Evolutionary conservation across 495 filamentous ascomycete genomes (phyloP).

Genomic region (Penicillium soppii): DNA sequence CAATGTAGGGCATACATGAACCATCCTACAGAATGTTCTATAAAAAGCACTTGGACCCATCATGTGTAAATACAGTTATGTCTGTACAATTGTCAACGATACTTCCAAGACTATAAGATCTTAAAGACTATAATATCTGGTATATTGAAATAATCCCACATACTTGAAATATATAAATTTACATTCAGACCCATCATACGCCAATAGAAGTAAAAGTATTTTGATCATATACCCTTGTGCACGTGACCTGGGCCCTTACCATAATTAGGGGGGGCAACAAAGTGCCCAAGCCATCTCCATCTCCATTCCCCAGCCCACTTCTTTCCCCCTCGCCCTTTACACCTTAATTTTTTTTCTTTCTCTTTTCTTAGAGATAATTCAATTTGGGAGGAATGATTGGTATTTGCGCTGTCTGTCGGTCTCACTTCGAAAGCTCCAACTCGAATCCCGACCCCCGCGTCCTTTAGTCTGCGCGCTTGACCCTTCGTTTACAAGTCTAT

Average conservation of each 20-base stretch:
- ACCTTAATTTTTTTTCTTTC: slow-evolving; percentile 3
- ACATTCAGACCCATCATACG: too few relatives aligned
- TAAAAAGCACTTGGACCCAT: slow-evolving; percentile 11
- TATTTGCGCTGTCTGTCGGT: neutral
- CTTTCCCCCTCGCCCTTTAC: slow-evolving; percentile 9
- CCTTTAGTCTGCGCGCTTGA: slow-evolving; percentile 15
- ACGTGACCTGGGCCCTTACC: slow-evolving; percentile 14
- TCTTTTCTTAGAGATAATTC: neutral
- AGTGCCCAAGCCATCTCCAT: slow-evolving; percentile 22
- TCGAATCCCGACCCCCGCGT: slow-evolving; percentile 18
- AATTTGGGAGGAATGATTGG: neutral
- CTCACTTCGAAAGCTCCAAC: slow-evolving; percentile 15
- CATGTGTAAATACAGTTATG: too few relatives aligned
- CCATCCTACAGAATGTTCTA: neutral
- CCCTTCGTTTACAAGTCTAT: slow-evolving; percentile 1
- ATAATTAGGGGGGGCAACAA: slow-evolving; percentile 16
- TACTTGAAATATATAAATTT: too few relatives aligned
- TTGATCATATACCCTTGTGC: too few relatives aligned
- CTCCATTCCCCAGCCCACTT: slow-evolving; percentile 24
- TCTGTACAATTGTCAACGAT: too few relatives aligned
- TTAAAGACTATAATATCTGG: too few relatives aligned
- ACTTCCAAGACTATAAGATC: too few relatives aligned
- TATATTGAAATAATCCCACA: too few relatives aligned
- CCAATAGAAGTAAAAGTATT: too few relatives aligned
- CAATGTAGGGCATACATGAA: neutral